phyloP scores from a whole-genome alignment of 1,284 basidiomycete genomes.

The Ustilago shanxiensis region DNA sequence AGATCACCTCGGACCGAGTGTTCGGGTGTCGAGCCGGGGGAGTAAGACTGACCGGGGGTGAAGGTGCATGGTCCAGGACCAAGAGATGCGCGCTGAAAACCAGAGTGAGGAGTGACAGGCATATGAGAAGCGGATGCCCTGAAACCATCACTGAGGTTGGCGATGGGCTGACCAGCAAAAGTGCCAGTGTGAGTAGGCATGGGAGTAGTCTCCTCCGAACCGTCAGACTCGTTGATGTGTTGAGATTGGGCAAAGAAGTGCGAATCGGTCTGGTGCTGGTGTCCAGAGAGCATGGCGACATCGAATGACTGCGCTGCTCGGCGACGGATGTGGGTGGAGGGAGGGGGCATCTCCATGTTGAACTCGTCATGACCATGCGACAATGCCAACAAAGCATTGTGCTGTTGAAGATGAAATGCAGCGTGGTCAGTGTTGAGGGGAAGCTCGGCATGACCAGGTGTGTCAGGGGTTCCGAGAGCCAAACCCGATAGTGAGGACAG shows the following conservation, averaged over 20 bases:
- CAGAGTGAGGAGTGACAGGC: constrained; percentile 38
- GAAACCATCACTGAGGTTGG: constrained; percentile 48
- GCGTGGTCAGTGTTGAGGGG: constrained; percentile 21
- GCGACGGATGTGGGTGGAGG: constrained; percentile 27
- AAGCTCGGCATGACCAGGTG: constrained; percentile 27
- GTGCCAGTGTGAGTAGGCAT: constrained; percentile 53
- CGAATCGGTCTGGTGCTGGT: constrained; percentile 25
- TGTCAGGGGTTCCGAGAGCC: constrained; percentile 43
- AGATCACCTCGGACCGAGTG: constrained; percentile 38
- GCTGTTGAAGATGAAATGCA: constrained; percentile 40
- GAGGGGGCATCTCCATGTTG: constrained; percentile 45
- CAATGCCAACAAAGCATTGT: constrained; percentile 46
- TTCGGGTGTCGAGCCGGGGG: constrained; percentile 49
- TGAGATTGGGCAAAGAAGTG: constrained; percentile 13
- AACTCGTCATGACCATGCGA: constrained; percentile 44
- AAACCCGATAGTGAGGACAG: constrained; percentile 49
- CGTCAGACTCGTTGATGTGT: constrained; percentile 42
- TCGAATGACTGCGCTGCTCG: constrained; percentile 50
- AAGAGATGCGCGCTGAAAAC: constrained; percentile 30
- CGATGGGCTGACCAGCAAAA: constrained; percentile 44
- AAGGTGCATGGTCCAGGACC: constrained; percentile 35
- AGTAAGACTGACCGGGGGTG: constrained; percentile 52
- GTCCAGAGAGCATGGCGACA: constrained; percentile 40
- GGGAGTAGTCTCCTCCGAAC: constrained; percentile 53
- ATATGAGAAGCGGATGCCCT: constrained; percentile 28